Percentiles rank a stretch among this genome's conserved stretches.
Evolutionary conservation across 2,329 filamentous ascomycete genomes (phyloP).

Genomic region (Mycosphaerella arachidis): DNA sequence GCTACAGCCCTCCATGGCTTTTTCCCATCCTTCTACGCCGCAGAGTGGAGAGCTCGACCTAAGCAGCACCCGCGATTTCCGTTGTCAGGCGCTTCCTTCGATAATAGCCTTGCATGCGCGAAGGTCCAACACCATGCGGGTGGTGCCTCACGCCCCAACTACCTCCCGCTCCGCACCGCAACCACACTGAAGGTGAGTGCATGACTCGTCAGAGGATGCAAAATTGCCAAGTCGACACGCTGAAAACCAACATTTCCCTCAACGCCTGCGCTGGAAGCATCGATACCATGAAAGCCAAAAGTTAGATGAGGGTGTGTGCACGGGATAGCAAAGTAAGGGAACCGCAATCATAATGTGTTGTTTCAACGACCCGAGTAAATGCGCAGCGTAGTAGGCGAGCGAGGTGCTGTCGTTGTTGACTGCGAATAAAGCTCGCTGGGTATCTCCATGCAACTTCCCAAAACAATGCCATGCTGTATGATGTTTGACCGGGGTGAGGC

Average conservation of each 20-base stretch:
- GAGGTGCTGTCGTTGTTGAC: neutral
- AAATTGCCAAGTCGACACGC: neutral
- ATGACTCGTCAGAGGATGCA: neutral
- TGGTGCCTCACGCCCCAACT: neutral
- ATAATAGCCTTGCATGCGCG: no score
- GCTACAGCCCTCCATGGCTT: neutral
- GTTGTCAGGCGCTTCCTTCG: neutral
- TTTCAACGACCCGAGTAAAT: neutral
- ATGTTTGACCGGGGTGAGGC: neutral
- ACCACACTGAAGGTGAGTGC: neutral
- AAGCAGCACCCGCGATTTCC: neutral
- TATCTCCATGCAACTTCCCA: conserved; percentile 1
- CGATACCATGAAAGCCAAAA: neutral
- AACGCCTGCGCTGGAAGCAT: neutral
- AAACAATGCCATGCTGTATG: neutral
- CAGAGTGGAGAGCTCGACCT: neutral
- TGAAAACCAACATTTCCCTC: neutral
- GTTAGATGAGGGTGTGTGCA: neutral
- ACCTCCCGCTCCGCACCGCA: neutral
- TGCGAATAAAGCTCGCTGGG: neutral
- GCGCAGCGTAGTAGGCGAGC: neutral
- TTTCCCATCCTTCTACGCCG: neutral
- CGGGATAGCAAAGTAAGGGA: neutral
- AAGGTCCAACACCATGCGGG: neutral
- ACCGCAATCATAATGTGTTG: neutral